These are phyloP conservation scores for Sonneratia caseolaris DNA, from an alignment of 345 rosid genomes.

Conservation along the genomic window DNA sequence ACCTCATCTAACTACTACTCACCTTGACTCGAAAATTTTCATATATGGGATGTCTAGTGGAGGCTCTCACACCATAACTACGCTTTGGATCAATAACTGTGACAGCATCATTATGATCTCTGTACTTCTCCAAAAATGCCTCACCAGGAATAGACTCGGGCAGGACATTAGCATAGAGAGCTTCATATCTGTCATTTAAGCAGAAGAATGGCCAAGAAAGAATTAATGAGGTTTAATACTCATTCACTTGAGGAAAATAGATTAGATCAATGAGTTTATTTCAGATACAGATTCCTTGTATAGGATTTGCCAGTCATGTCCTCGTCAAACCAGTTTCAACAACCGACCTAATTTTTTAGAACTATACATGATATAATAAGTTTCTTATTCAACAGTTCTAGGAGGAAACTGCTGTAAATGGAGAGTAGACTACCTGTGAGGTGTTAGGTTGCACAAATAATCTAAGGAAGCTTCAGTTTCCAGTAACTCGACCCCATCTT, in stretches of 20 bases:
- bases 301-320: neutral
- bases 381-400: neutral
- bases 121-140: slow-evolving; percentile 51
- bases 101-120: slow-evolving; percentile 75
- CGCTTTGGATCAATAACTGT: slow-evolving; percentile 65
- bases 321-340: neutral
- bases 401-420: neutral
- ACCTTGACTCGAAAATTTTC: slow-evolving; percentile 96
- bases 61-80: slow-evolving; percentile 61
- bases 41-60: slow-evolving; percentile 76
- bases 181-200: slow-evolving; percentile 58
- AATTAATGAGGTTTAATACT: neutral
- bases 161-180: slow-evolving; percentile 57
- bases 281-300: no score
- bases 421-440: slow-evolving; percentile 56
- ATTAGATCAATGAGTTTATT: no score
- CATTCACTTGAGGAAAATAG: neutral
- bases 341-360: neutral
- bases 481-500: slow-evolving; percentile 60
- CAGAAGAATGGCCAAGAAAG: neutral
- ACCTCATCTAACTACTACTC: slow-evolving; percentile 10
- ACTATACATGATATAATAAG: neutral
- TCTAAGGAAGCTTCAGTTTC: slow-evolving; percentile 74
- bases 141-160: slow-evolving; percentile 73
- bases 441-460: slow-evolving; percentile 83